Evolutionary conservation across 306 rosid species (phyloP), one percentile per base, ranked within the genome.

Genomic region (Sesbania bispinosa): DNA sequence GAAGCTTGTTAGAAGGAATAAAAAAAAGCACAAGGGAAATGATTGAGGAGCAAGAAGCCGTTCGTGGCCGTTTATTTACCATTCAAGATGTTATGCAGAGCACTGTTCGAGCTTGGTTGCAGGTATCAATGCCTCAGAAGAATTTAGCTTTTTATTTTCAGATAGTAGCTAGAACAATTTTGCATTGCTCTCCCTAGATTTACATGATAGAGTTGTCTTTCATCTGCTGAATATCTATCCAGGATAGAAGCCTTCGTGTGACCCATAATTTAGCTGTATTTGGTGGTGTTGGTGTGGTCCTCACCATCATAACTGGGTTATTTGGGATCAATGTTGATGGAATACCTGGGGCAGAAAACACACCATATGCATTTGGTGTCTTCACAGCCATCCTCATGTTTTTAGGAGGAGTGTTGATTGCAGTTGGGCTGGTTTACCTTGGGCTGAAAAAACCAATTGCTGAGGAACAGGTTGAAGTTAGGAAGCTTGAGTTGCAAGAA

Each of bases 41-140:
- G 97, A 88, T 91, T 20, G 99, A 89, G 68, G 99, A 94, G 83
- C 97, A 94, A 85, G 99, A 94, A 88, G 97, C 99, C 47, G 99
- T 86, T 74, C 95, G 97, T 9, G 96, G 86, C 19, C 97, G 99
- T 67, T 77, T 94, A 67, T 91, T 94, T 69, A 94, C 96, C 63
- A 91, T 94, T 82, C 96, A 94, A 83, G 97, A 94, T 72, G 99
- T 94, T 54, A 88, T 89, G 96, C 96, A 91, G 81, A 91, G 99
- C 83, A 90, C 72, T 5, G 88, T 94, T 65, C 96, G 97, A 21
- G 92, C 99, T 58, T 95, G 99, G 99, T 77, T 95, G 81, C 99
- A 95, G 96, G 99, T 89, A 69, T 33, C 42, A 7, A 29, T 48
- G 41, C 45, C 26, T 27, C 35, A 39, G 39, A 45, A 57, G 52